A percentile compares a stretch with the other conserved stretches of the same genome.
Conservation (phyloP, 257 asterid species). For the Solanum neorickii region DNA sequence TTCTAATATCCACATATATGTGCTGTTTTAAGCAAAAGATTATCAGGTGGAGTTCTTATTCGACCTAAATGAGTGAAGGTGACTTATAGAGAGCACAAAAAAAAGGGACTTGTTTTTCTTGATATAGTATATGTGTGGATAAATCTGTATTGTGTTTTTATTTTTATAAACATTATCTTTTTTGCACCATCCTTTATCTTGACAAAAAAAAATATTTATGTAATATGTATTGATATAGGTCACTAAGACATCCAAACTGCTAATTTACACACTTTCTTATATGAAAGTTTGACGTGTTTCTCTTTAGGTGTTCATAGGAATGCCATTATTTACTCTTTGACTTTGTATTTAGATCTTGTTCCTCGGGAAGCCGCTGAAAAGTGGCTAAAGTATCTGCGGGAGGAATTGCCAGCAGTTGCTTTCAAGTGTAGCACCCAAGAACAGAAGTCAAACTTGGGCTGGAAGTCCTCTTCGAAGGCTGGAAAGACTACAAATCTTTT, state of each 20-base stretch:
- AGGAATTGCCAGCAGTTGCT: constrained; percentile 89
- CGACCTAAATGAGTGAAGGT: background rate
- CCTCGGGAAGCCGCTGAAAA: constrained; percentile 90
- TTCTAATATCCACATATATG: background rate
- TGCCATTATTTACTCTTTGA: background rate
- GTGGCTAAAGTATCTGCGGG: constrained; percentile 93
- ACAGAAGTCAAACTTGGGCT: constrained; percentile 84
- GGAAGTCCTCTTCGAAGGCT: constrained; percentile 68
- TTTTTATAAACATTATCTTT: background rate
- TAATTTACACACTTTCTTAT: background rate
- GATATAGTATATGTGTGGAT: background rate
- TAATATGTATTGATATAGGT: background rate
- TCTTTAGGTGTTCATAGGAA: background rate
- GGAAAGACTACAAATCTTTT: constrained; percentile 31
- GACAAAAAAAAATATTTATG: background rate
- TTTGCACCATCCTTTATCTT: background rate
- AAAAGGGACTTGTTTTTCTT: background rate
- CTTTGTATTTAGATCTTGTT: constrained; percentile 58
- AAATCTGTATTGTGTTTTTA: background rate
- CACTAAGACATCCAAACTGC: background rate
- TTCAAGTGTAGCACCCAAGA: constrained; percentile 94
- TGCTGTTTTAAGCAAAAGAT: background rate
- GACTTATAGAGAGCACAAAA: background rate
- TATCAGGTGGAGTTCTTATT: background rate
- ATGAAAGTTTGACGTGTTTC: background rate